Percentiles rank a stretch among this genome's conserved stretches.
Evolutionary conservation across 2,329 filamentous ascomycete species (phyloP).

Genomic region (Calonectria pteridis): DNA sequence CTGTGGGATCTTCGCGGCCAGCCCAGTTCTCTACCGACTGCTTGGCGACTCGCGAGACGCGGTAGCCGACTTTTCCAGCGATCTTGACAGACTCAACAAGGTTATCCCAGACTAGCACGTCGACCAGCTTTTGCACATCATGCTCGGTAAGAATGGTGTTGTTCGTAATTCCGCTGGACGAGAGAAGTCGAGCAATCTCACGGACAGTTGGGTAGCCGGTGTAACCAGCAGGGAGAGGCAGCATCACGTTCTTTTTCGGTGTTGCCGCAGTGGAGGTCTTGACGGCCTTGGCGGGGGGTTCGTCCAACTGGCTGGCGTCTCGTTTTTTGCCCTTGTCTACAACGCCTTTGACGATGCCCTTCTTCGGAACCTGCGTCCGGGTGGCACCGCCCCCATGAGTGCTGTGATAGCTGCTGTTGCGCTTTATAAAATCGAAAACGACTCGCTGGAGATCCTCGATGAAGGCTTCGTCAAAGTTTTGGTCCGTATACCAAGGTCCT

Average conservation of each 20-base stretch:
- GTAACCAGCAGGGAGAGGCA: conserved; percentile 75
- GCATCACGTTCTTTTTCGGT: conserved; percentile 53
- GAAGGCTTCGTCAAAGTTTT: conserved; percentile 89
- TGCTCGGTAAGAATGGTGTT: conserved; percentile 77
- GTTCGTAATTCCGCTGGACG: conserved; percentile 76
- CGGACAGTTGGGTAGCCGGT: conserved; percentile 83
- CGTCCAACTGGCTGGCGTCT: conserved; percentile 55
- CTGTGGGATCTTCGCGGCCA: conserved; percentile 52
- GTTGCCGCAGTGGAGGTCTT: conserved; percentile 38
- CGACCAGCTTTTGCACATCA: conserved; percentile 87
- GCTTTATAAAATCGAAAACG: conserved; percentile 80
- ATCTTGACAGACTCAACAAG: conserved; percentile 77
- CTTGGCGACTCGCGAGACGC: conserved; percentile 63
- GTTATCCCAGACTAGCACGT: conserved; percentile 90
- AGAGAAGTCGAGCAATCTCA: conserved; percentile 82
- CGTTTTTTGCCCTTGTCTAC: conserved; percentile 64
- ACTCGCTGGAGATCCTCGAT: conserved; percentile 81
- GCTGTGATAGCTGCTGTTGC: conserved; percentile 76
- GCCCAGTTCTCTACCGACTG: conserved; percentile 58
- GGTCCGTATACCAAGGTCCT: conserved; percentile 94
- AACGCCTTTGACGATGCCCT: conserved; percentile 65
- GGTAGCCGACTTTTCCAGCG: conserved; percentile 64
- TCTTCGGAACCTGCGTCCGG: conserved; percentile 65
- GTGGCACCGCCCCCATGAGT: conserved; percentile 48
- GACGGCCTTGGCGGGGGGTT: conserved; percentile 46